phyloP scores from a whole-genome alignment of 176 grass and related monocot species.

The Oryza punctata region DNA sequence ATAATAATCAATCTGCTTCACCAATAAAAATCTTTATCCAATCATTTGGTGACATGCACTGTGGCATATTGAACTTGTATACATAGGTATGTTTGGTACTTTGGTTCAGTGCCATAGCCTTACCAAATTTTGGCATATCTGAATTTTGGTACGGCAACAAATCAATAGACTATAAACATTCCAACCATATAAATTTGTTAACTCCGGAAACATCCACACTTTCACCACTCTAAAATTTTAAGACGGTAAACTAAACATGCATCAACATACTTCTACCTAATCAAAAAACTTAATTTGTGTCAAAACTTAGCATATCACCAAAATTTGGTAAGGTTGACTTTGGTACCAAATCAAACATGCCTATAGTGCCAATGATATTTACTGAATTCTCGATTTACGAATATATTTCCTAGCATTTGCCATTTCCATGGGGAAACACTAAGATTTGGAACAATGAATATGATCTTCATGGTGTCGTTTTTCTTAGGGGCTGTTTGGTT shows the following conservation, averaged over 20 bases:
- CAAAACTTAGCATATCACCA: too few species aligned
- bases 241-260: background rate
- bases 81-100: background rate
- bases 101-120: background rate
- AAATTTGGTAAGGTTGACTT: too few species aligned
- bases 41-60: conserved; percentile 2
- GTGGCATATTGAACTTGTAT: background rate
- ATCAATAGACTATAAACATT: background rate
- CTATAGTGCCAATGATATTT: background rate
- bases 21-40: background rate
- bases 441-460: background rate
- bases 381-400: background rate
- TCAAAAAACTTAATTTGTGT: background rate
- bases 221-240: background rate
- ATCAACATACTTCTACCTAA: background rate
- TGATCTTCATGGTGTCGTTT: background rate
- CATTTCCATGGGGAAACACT: background rate
- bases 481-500: background rate
- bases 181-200: background rate
- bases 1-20: background rate
- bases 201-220: background rate
- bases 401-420: background rate
- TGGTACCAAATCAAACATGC: background rate
- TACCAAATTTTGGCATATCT: background rate
- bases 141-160: background rate